Evolutionary conservation across 2,329 filamentous ascomycete species (phyloP).

Genomic region (Endoconidiophora laricicola): DNA sequence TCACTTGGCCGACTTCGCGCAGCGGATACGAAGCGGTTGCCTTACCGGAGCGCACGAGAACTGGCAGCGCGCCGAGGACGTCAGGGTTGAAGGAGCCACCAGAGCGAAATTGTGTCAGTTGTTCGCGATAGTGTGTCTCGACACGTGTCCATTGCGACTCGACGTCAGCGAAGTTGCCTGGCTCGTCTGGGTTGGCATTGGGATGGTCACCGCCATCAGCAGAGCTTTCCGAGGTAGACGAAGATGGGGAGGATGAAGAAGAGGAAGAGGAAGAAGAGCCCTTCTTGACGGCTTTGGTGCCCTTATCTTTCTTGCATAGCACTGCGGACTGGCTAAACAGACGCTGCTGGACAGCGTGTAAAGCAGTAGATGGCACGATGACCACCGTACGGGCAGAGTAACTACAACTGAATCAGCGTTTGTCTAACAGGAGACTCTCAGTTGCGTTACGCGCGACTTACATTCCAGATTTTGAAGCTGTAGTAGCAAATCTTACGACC

Average conservation of each 20-base stretch:
- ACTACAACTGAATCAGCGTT: neutral
- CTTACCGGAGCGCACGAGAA: constrained; percentile 19
- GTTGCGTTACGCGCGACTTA: neutral
- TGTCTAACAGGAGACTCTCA: neutral
- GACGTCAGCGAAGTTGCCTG: constrained; percentile 33
- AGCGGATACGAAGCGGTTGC: constrained; percentile 26
- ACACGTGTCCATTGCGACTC: constrained; percentile 25
- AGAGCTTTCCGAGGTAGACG: constrained; percentile 15
- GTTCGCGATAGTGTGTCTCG: constrained; percentile 25
- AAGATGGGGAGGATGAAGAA: constrained; percentile 12
- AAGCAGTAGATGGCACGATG: neutral
- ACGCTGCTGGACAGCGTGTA: constrained; percentile 14
- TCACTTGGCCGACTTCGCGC: constrained; percentile 37
- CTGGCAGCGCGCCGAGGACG: constrained; percentile 28
- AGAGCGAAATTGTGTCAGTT: constrained; percentile 26
- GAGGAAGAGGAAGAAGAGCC: constrained; percentile 14
- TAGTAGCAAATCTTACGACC: neutral
- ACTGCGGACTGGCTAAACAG: constrained; percentile 19
- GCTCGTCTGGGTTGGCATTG: constrained; percentile 24
- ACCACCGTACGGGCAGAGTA: neutral
- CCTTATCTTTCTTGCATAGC: constrained; percentile 22
- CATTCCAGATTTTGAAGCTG: neutral
- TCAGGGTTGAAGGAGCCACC: constrained; percentile 38
- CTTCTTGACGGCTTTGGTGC: constrained; percentile 12
- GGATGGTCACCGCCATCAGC: constrained; percentile 17